These are phyloP conservation scores for Glycyrrhiza uralensis DNA, from an alignment of 306 rosid genomes.

Conservation along the genomic window DNA sequence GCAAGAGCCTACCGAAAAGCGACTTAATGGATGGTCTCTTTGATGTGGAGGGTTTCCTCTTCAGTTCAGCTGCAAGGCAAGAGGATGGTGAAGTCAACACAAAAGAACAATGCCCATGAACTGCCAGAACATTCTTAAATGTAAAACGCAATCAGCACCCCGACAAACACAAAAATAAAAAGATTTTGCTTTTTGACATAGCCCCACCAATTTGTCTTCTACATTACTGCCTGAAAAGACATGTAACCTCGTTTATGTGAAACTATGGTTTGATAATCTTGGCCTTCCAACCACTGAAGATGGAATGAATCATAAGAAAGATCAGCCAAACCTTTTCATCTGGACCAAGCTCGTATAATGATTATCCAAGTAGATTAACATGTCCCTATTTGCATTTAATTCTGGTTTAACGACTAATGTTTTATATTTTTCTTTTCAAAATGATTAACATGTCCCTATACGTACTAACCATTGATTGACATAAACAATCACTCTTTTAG, in stretches of 20 bases:
- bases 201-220: constrained; percentile 10
- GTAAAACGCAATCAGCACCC: constrained; percentile 1
- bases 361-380: not conserved
- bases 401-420: not conserved
- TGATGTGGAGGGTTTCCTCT: constrained; percentile 69
- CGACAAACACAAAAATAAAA: not conserved
- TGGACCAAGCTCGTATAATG: not conserved
- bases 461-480: not conserved
- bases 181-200: not conserved
- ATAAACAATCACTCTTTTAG: not conserved
- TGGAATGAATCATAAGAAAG: not conserved
- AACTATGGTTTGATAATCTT: too few species aligned
- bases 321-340: not conserved
- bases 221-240: not conserved
- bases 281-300: too few species aligned
- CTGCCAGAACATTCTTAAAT: not conserved
- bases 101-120: not conserved
- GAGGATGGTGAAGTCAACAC: constrained; percentile 27
- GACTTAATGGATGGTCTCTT: constrained; percentile 84
- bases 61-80: constrained; percentile 71
- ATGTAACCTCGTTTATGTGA: too few species aligned
- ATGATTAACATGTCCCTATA: too few species aligned
- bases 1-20: constrained; percentile 72
- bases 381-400: not conserved
- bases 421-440: not conserved